A percentile compares a stretch with the other conserved stretches of the same genome.
Evolutionary conservation across 441 rosid species (phyloP).

Genomic region (Hypseocharis bilobata): DNA sequence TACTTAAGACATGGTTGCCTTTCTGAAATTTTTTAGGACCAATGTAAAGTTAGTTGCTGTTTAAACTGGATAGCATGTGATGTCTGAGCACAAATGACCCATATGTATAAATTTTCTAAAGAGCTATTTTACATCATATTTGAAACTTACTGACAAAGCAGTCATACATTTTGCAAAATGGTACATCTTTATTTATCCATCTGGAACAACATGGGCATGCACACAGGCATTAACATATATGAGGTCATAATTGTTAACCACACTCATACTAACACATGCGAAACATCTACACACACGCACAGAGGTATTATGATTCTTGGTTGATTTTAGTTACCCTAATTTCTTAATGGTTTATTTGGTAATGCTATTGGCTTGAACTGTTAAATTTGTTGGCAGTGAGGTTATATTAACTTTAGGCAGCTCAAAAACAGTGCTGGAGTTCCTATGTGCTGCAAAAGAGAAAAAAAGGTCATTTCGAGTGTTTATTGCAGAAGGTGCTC

Average conservation of each 20-base stretch:
- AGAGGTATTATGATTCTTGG: background rate
- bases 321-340: background rate
- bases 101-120: too few relatives aligned
- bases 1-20: too few relatives aligned
- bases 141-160: background rate
- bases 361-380: constrained; percentile 14
- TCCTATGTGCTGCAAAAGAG: constrained; percentile 93
- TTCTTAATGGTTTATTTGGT: background rate
- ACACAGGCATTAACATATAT: background rate
- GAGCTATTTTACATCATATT: background rate
- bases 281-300: background rate
- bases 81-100: too few relatives aligned
- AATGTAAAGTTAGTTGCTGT: too few relatives aligned
- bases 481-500: constrained; percentile 96
- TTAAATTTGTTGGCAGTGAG: constrained; percentile 52
- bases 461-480: constrained; percentile 88
- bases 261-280: background rate
- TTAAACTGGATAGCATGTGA: too few relatives aligned
- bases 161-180: background rate
- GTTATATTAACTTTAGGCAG: constrained; percentile 93
- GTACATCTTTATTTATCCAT: background rate
- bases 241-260: background rate
- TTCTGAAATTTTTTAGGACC: too few relatives aligned
- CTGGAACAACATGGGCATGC: background rate
- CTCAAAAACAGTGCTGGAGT: constrained; percentile 88